Conservation (phyloP, 176 grass and related monocot genomes). For the Carex kokanica region DNA sequence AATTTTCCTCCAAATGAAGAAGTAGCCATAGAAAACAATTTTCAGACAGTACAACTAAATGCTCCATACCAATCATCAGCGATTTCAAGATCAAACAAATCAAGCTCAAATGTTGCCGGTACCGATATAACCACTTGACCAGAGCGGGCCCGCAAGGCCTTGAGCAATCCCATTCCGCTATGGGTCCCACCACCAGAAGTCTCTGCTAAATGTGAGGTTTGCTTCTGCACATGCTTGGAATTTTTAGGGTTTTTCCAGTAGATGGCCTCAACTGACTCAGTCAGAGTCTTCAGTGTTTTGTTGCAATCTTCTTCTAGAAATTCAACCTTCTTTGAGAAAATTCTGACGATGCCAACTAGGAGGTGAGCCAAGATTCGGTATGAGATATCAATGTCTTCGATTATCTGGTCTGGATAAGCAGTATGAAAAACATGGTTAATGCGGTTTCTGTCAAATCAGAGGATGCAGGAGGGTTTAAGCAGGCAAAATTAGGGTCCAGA, state of each 20-base stretch:
- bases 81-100: constrained; percentile 76
- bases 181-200: constrained; percentile 22
- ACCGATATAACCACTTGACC: constrained; percentile 41
- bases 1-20: background rate
- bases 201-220: constrained; percentile 10
- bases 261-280: background rate
- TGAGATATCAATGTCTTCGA: constrained; percentile 32
- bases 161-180: constrained; percentile 28
- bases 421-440: background rate
- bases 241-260: constrained; percentile 27
- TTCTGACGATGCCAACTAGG: constrained; percentile 69
- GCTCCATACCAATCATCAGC: constrained; percentile 59
- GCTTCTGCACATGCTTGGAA: constrained; percentile 21
- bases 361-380: constrained; percentile 57
- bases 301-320: constrained; percentile 54
- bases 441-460: too few species aligned
- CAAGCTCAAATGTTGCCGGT: constrained; percentile 83
- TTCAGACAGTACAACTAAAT: constrained; percentile 13
- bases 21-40: background rate
- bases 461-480: too few species aligned
- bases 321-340: constrained; percentile 76
- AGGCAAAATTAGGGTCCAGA: background rate
- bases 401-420: constrained; percentile 51
- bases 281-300: constrained; percentile 28
- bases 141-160: constrained; percentile 29